Evolutionary conservation across 768 basidiomycete genomes (phyloP), one percentile per base, ranked within the genome.

Genomic region (Tubosaeta brunneosetosa): DNA sequence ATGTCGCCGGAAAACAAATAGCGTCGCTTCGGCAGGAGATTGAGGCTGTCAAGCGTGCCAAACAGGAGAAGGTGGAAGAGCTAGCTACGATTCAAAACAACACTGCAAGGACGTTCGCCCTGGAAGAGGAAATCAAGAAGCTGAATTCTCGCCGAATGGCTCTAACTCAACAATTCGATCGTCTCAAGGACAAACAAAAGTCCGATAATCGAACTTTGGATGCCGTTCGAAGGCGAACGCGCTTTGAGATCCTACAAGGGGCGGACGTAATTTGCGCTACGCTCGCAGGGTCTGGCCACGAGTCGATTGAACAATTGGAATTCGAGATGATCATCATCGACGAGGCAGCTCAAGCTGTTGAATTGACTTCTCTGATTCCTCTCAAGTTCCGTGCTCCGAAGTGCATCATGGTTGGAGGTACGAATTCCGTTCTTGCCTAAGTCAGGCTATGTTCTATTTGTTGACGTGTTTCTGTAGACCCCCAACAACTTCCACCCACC

Each of bases 271-370:
- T 99, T 47, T 99, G 97, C 66, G 79, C 85, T 37, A 99, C 97
- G 0, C 77, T 99, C 17, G 92, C 95, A 7, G 95, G 95, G 31
- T 79, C 95, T 16, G 97, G 94, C 4, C 91, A 97, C 57, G 94
- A 97, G 14, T 78, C 80, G 44, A 76, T 99, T 38, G 83, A 88
- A 51, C 76, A 80, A 33, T 81, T 91, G 56, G 88, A 94, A 47
- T 97, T 97, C 65, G 94, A 97, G 60, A 90, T 95, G 71, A 81
- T 99, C 60, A 85, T 99, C 67, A 95, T 99, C 54, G 97, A 99
- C 63, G 97, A 99, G 69, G 97, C 97, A 1, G 95, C 95, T 1
- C 97, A 99, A 69, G 87, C 94, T 14, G 88, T 97, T 44, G 97
- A 99, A 69, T 77, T 97, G 38, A 93, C 91, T 57, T 91, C 95